Conservation (phyloP, 768 basidiomycete species). For the Naganishia vishniacii region DNA sequence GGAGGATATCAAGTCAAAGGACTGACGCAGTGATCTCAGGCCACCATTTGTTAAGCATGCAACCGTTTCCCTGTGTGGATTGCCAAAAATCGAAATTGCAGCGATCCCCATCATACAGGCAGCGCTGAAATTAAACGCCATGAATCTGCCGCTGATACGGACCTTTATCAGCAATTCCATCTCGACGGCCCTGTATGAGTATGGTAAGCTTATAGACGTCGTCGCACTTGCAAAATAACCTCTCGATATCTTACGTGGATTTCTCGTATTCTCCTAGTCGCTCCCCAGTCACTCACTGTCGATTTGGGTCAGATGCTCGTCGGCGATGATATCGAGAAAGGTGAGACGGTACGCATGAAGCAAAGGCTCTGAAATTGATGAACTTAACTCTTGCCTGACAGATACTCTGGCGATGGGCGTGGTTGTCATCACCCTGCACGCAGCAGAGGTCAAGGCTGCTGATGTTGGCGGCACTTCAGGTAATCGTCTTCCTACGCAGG, state of each 20-base stretch:
- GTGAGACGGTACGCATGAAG: background rate
- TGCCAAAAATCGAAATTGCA: slow-evolving; percentile 25
- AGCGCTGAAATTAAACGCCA: slow-evolving; percentile 15
- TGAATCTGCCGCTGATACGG: slow-evolving; percentile 20
- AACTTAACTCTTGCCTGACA: background rate
- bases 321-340: slow-evolving; percentile 27
- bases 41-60: slow-evolving; percentile 25
- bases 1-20: background rate
- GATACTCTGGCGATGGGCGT: slow-evolving; percentile 21
- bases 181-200: slow-evolving; percentile 22
- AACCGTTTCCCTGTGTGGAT: slow-evolving; percentile 14
- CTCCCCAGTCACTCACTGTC: slow-evolving; percentile 21
- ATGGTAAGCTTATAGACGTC: background rate
- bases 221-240: too few relatives aligned
- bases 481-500: background rate
- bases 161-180: slow-evolving; percentile 27
- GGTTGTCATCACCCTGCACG: slow-evolving; percentile 21
- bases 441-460: slow-evolving; percentile 16
- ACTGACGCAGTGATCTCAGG: background rate
- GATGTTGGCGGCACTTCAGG: slow-evolving; percentile 20
- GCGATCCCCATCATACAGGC: slow-evolving; percentile 21
- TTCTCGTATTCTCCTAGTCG: background rate
- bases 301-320: slow-evolving; percentile 27
- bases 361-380: background rate
- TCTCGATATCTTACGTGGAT: background rate